phyloP scores from a whole-genome alignment of 306 rosid species.

The Senna siamea region DNA sequence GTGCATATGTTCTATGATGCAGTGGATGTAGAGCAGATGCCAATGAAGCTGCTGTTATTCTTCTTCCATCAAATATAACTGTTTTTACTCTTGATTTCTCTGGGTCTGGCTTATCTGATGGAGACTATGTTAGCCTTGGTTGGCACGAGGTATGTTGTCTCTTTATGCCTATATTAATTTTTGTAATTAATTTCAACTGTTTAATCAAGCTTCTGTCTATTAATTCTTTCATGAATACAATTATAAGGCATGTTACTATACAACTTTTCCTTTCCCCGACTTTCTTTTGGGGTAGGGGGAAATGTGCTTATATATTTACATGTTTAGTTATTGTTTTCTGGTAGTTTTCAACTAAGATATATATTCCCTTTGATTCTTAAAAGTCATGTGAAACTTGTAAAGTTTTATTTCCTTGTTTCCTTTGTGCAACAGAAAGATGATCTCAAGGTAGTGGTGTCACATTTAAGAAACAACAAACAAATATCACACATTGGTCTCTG shows the following conservation, averaged over 20 bases:
- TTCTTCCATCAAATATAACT: slow-evolving; percentile 95
- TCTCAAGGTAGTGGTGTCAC: slow-evolving; percentile 80
- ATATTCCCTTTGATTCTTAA: slow-evolving; percentile 10
- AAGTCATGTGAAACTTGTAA: slow-evolving; percentile 27
- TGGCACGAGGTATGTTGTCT: slow-evolving; percentile 88
- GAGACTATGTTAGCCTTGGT: slow-evolving; percentile 97
- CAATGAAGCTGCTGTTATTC: slow-evolving; percentile 89
- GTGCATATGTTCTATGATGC: slow-evolving; percentile 50
- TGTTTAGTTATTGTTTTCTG: slow-evolving; percentile 8
- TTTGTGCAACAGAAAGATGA: slow-evolving; percentile 76
- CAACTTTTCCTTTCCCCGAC: not conserved
- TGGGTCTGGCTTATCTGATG: slow-evolving; percentile 97
- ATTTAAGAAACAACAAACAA: slow-evolving; percentile 82
- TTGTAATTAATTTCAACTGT: slow-evolving; percentile 32
- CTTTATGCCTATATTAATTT: slow-evolving; percentile 35
- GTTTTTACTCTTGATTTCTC: slow-evolving; percentile 97
- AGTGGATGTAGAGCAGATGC: slow-evolving; percentile 99
- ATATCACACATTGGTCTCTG: slow-evolving; percentile 87
- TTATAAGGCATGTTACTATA: slow-evolving; percentile 3
- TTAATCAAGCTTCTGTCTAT: slow-evolving; percentile 30
- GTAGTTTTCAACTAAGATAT: not conserved
- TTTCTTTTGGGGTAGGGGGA: not conserved
- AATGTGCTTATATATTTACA: not conserved
- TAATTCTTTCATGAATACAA: slow-evolving; percentile 30
- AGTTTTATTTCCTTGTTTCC: slow-evolving; percentile 35